Conservation (phyloP, 1,284 basidiomycete genomes). For the Blastosporella zonata region DNA sequence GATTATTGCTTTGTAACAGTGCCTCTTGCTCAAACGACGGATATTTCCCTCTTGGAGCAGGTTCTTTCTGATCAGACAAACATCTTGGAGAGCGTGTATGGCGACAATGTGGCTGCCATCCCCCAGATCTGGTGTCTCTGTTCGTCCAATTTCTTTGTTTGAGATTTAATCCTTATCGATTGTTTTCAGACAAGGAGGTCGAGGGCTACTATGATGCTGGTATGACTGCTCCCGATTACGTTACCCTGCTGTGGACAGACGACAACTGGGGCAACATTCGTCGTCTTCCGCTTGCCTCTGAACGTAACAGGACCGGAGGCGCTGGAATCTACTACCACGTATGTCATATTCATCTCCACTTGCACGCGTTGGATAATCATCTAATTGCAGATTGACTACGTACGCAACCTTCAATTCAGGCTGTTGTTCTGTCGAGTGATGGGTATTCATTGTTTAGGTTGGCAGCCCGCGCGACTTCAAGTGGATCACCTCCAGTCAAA, state of each 20-base stretch:
- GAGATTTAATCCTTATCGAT: too few species aligned
- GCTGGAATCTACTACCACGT: neutral
- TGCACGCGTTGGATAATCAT: neutral
- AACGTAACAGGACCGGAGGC: conserved; percentile 49
- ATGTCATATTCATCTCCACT: neutral
- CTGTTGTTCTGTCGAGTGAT: too few species aligned
- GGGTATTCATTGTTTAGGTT: conserved; percentile 32
- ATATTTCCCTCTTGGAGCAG: conserved; percentile 50
- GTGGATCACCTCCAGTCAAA: conserved; percentile 41
- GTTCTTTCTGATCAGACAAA: conserved; percentile 60
- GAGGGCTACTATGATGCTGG: conserved; percentile 64
- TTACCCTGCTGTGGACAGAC: conserved; percentile 57
- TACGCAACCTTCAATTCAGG: too few species aligned
- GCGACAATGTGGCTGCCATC: conserved; percentile 45
- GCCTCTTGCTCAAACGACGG: conserved; percentile 47
- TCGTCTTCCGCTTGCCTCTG: conserved; percentile 45
- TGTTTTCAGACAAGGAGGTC: too few species aligned
- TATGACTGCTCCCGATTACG: conserved; percentile 50
- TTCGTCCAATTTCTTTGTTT: conserved; percentile 31
- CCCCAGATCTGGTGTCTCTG: conserved; percentile 68
- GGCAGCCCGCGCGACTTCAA: conserved; percentile 58
- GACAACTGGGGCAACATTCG: conserved; percentile 64
- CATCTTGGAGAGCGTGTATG: conserved; percentile 57
- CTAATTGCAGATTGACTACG: too few species aligned
- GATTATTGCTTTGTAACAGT: conserved; percentile 31